Percentiles rank a stretch among this genome's conserved stretches.
Conservation (phyloP, 768 basidiomycete species). For the Stropharia rugosoannulata region DNA sequence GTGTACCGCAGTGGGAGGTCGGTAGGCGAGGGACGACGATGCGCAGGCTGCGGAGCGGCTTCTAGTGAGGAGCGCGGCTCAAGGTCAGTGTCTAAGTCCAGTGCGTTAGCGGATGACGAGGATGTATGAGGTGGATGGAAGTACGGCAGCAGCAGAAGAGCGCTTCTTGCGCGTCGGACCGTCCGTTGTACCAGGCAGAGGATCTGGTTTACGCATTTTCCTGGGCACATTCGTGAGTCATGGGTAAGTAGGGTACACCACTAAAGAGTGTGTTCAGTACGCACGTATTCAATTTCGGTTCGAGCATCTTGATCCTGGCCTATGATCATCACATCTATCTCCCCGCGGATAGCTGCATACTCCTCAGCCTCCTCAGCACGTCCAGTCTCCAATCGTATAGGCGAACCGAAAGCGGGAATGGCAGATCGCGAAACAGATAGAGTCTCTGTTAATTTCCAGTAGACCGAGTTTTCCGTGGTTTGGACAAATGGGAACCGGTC, state of each 20-base stretch:
- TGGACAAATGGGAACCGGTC: slow-evolving; percentile 17
- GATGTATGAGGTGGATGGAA: slow-evolving; percentile 24
- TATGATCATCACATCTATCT: slow-evolving; percentile 31
- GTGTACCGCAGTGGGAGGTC: slow-evolving; percentile 26
- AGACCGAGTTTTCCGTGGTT: slow-evolving; percentile 49
- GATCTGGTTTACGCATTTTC: slow-evolving; percentile 89
- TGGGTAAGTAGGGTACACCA: slow-evolving; percentile 8
- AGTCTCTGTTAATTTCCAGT: slow-evolving; percentile 42
- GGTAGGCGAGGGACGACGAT: slow-evolving; percentile 13
- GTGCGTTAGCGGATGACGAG: slow-evolving; percentile 9
- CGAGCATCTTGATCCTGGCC: slow-evolving; percentile 39
- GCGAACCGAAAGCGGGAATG: slow-evolving; percentile 70
- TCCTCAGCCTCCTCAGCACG: slow-evolving; percentile 61
- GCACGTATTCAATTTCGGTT: slow-evolving; percentile 87
- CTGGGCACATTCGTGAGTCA: slow-evolving; percentile 32
- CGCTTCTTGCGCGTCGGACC: slow-evolving; percentile 43
- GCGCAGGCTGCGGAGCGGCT: slow-evolving; percentile 18
- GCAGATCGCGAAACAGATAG: slow-evolving; percentile 51
- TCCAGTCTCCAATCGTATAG: slow-evolving; percentile 53
- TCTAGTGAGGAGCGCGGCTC: slow-evolving; percentile 41
- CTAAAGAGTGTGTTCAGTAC: slow-evolving; percentile 25
- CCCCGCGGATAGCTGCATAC: slow-evolving; percentile 31
- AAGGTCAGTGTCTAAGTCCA: slow-evolving; percentile 30
- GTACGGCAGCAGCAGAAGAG: slow-evolving; percentile 39
- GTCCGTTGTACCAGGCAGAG: slow-evolving; percentile 33